Evolutionary conservation across 2,329 filamentous ascomycete species (phyloP).

Genomic region (Fusarium duplospermum): DNA sequence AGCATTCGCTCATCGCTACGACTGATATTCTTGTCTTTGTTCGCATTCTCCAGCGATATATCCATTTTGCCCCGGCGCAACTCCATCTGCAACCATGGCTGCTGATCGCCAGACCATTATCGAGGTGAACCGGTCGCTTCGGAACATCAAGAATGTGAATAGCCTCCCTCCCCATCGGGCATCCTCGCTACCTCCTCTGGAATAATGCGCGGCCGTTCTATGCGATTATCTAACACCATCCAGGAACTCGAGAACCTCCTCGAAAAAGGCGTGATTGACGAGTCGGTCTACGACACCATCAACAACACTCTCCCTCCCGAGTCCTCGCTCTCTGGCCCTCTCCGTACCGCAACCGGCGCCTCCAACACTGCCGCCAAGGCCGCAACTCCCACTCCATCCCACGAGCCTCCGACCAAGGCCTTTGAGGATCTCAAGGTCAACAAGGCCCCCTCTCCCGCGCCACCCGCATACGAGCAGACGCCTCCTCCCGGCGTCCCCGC

Average conservation of each 20-base stretch:
- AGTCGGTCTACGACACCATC: slow-evolving; percentile 80
- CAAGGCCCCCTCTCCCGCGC: slow-evolving; percentile 52
- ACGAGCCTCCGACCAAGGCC: slow-evolving; percentile 50
- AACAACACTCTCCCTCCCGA: slow-evolving; percentile 79
- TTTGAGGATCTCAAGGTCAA: slow-evolving; percentile 57
- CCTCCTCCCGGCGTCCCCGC: slow-evolving; percentile 55
- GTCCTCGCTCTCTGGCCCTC: slow-evolving; percentile 65
- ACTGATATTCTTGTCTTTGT: background rate
- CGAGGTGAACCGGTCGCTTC: slow-evolving; percentile 85
- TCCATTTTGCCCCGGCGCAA: slow-evolving; percentile 11
- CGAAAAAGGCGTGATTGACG: slow-evolving; percentile 82
- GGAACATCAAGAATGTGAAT: slow-evolving; percentile 84
- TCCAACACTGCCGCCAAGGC: slow-evolving; percentile 49
- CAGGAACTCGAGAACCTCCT: slow-evolving; percentile 93
- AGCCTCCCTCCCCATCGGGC: background rate
- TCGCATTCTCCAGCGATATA: background rate
- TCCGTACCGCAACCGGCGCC: slow-evolving; percentile 53
- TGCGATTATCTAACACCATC: slow-evolving; percentile 9
- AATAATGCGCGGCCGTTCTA: background rate
- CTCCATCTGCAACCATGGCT: slow-evolving; percentile 52
- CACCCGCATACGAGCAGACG: slow-evolving; percentile 65
- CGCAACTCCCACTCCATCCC: slow-evolving; percentile 46
- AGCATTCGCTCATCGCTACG: background rate
- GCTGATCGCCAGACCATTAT: slow-evolving; percentile 69
- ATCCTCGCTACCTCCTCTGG: background rate